Conservation (phyloP, 129 eudicot genomes). For the Centaurea solstitialis region DNA sequence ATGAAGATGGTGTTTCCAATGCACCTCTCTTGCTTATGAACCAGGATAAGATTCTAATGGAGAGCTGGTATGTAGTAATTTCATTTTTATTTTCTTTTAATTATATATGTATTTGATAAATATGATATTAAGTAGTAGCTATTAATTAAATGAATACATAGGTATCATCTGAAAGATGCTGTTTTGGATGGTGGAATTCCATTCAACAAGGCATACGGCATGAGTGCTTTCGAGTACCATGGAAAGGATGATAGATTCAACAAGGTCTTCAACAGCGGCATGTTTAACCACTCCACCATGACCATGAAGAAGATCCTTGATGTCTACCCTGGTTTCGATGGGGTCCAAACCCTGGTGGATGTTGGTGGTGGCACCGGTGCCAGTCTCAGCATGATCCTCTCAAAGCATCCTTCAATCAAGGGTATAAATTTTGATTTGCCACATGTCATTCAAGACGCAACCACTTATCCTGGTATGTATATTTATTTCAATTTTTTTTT, state of each 20-base stretch:
- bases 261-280: constrained; percentile 68
- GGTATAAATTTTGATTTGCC: constrained; percentile 83
- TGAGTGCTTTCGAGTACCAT: constrained; percentile 60
- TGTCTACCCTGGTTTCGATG: constrained; percentile 55
- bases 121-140: too few relatives aligned
- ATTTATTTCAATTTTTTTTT: neutral
- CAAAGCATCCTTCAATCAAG: constrained; percentile 64
- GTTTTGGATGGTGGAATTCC: constrained; percentile 82
- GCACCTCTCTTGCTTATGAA: constrained; percentile 82
- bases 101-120: too few relatives aligned
- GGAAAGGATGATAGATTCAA: constrained; percentile 65
- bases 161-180: constrained; percentile 81
- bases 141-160: too few relatives aligned
- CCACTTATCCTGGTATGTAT: constrained; percentile 47
- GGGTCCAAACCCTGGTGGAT: constrained; percentile 59
- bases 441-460: constrained; percentile 71
- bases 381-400: constrained; percentile 65
- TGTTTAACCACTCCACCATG: constrained; percentile 67
- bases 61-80: too few relatives aligned
- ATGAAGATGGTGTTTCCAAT: constrained; percentile 72
- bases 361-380: constrained; percentile 91
- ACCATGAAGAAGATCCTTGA: constrained; percentile 71
- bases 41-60: constrained; percentile 87
- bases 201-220: constrained; percentile 77
- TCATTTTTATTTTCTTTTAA: too few relatives aligned